phyloP scores from a whole-genome alignment of 257 asterid species.

The Gentiana macrophylla region DNA sequence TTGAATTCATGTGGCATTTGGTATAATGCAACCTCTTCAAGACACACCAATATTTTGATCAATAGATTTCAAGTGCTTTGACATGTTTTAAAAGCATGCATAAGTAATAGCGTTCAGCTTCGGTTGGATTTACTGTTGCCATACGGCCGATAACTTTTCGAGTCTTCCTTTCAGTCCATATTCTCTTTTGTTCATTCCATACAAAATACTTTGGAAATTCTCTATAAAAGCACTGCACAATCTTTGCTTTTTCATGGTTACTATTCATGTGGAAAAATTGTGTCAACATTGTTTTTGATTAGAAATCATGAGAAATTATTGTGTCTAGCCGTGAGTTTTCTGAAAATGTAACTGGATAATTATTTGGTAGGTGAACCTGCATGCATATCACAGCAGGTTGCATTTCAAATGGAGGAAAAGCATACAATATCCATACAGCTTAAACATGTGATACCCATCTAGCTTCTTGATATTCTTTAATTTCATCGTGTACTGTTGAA shows the following conservation, averaged over 20 bases:
- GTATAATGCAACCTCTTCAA: not conserved
- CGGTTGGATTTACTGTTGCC: not conserved
- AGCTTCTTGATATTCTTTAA: not conserved
- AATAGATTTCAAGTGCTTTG: not conserved
- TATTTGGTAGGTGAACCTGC: not conserved
- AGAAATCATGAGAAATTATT: not conserved
- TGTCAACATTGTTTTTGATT: not conserved
- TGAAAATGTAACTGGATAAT: not conserved
- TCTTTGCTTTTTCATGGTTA: not conserved
- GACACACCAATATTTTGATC: not conserved
- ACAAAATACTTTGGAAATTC: not conserved
- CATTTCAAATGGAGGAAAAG: not conserved
- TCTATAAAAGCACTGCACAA: not conserved
- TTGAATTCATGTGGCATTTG: not conserved
- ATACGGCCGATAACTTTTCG: not conserved
- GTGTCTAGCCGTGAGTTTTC: not conserved
- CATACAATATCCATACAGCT: not conserved
- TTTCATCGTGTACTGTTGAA: not conserved
- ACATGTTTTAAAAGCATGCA: not conserved
- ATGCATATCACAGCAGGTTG: not conserved
- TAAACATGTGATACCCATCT: not conserved
- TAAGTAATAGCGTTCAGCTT: not conserved
- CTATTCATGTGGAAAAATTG: not conserved
- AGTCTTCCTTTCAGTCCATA: not conserved
- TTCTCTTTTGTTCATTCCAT: not conserved